These are phyloP conservation scores for Eremothecium cymbalariae DNA, from an alignment of 1,139 yeast species.

Conservation along the genomic window DNA sequence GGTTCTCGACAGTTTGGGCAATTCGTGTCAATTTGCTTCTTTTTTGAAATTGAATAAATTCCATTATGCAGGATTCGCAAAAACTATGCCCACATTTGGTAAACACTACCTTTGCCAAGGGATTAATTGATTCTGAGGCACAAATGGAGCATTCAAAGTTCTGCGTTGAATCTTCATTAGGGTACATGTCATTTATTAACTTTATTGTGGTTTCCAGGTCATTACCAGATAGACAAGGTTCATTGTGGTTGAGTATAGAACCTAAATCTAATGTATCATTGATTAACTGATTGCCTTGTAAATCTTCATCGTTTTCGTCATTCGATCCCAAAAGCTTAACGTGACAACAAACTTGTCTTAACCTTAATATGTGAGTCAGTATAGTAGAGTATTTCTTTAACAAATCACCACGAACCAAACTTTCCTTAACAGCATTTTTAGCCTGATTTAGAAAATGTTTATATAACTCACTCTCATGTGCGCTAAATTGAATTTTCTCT, in stretches of 20 bases:
- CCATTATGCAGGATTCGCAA: constrained; percentile 66
- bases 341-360: constrained; percentile 88
- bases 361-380: constrained; percentile 70
- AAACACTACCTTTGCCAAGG: constrained; percentile 47
- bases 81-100: constrained; percentile 80
- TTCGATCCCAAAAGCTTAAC: constrained; percentile 46
- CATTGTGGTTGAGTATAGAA: too few relatives aligned
- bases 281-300: constrained; percentile 32
- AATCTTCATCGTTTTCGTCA: constrained; percentile 35
- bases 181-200: constrained; percentile 31
- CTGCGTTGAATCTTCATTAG: constrained; percentile 32
- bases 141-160: constrained; percentile 79
- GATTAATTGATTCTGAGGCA: constrained; percentile 52
- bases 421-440: constrained; percentile 54
- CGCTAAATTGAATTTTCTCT: constrained; percentile 58
- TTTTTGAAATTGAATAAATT: constrained; percentile 46
- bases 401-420: constrained; percentile 59
- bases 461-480: constrained; percentile 59
- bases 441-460: constrained; percentile 65
- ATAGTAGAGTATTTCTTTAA: constrained; percentile 70
- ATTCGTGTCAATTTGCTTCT: constrained; percentile 23
- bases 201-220: constrained; percentile 33
- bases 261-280: constrained; percentile 19
- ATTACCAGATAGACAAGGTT: too few relatives aligned
- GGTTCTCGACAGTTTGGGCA: constrained; percentile 53